Base-by-base conservation (phyloP, 1,139 yeast species). In the Taphrina sp. region DNA sequence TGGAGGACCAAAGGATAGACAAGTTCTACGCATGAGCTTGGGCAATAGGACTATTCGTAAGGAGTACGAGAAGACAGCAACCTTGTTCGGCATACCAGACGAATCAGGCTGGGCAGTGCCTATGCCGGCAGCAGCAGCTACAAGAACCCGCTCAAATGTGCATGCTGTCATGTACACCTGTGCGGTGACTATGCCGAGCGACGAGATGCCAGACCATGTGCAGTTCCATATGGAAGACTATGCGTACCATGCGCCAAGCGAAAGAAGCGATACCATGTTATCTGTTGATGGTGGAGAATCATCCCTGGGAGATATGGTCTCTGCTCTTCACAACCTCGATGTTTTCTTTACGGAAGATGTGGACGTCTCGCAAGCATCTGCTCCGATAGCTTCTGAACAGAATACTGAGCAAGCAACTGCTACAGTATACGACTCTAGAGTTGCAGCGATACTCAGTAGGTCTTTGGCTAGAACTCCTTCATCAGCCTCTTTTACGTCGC, bases 31-130 rank as follows among this genome's bases (percentile, higher is more conserved):
- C 66, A 86, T 92, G 83, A 85, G 95, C 64, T 77, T 92, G 65
- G 96, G 97, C 10, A 88, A 86, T 63, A 74, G 83, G 16, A 79
- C 87, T 2, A 75, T 85, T 64, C 80, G 84, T 64, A 86, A 85
- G 61, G 95, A 87, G 63, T 85, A 84, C 65, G 96, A 86, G 63
- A 82, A 80, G 63, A 83, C 95, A 1, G 92, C 95, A 0, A 88
- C 96, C 0, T 73, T 92, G 56, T 94, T 89, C 73, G 98, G 98
- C 14, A 83, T 90, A 20, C 98, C 98, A 0, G 96, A 89, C 59
- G 95, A 87, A n/a, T 82, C 83, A 66, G 99, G 99, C 0, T 94
- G 99, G 99, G 83, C 96, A 0, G 82, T 94, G 47, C 95, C 97
- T 1, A 85, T 86, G 92, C 96, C 97, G 0, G 86, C 90, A 0